phyloP scores from a whole-genome alignment of 495 filamentous ascomycete species.

The Pseudevernia furfuracea region DNA sequence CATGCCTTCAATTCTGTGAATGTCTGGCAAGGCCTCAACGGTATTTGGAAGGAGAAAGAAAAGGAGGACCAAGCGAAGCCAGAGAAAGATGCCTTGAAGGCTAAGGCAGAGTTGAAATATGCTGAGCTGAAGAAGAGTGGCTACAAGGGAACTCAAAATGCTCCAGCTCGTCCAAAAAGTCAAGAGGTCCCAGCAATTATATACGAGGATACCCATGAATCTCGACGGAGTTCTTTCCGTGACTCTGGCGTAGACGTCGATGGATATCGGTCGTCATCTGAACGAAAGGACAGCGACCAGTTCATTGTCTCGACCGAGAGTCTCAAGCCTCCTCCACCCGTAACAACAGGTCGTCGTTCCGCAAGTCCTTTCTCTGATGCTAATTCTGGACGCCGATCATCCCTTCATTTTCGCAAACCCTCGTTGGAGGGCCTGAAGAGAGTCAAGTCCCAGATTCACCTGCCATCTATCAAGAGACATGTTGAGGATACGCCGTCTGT shows the following conservation, averaged over 20 bases:
- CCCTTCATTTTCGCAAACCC: constrained; percentile 24
- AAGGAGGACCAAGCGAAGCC: constrained; percentile 33
- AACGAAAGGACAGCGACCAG: constrained; percentile 14
- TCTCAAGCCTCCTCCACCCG: constrained; percentile 19
- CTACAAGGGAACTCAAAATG: constrained; percentile 39
- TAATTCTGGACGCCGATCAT: constrained; percentile 18
- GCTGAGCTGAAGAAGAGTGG: constrained; percentile 54
- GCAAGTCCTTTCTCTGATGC: constrained; percentile 20
- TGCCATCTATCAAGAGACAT: constrained; percentile 31
- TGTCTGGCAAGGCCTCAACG: constrained; percentile 36
- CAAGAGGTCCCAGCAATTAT: constrained; percentile 14
- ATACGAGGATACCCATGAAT: constrained; percentile 16
- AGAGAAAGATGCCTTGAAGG: constrained; percentile 30
- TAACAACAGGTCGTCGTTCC: constrained; percentile 3
- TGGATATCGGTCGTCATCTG: constrained; percentile 19
- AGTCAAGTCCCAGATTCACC: constrained; percentile 31
- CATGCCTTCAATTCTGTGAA: constrained; percentile 49
- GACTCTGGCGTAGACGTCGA: constrained; percentile 31
- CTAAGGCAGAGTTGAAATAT: constrained; percentile 50
- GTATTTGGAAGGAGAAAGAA: constrained; percentile 31
- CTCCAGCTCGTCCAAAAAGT: neutral
- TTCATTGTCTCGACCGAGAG: constrained; percentile 7
- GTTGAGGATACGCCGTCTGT: constrained; percentile 16
- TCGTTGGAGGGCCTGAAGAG: constrained; percentile 34
- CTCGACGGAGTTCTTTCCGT: constrained; percentile 16